Evolutionary conservation across 2,329 filamentous ascomycete genomes (phyloP).

Genomic region (Apiospora marii): DNA sequence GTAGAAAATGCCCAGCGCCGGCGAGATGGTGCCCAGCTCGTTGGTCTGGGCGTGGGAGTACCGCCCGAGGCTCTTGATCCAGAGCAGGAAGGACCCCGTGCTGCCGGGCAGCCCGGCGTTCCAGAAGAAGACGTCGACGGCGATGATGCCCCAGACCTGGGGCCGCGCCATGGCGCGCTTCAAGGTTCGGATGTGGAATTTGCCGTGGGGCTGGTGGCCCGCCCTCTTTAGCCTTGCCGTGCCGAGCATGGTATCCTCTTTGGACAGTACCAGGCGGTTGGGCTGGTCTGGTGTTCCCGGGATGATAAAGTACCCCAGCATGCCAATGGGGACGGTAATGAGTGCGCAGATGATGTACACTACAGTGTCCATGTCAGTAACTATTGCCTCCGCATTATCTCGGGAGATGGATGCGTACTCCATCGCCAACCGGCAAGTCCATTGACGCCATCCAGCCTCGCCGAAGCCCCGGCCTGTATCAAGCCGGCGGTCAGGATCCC

Average conservation of each 20-base stretch:
- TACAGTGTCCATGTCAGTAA: neutral
- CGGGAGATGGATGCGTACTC: slow-evolving; percentile 38
- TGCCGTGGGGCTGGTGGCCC: slow-evolving; percentile 36
- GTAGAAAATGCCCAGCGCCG: slow-evolving; percentile 64
- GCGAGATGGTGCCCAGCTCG: slow-evolving; percentile 58
- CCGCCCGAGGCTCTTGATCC: slow-evolving; percentile 61
- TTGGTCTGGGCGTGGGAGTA: slow-evolving; percentile 56
- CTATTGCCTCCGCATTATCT: neutral
- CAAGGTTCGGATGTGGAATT: slow-evolving; percentile 35
- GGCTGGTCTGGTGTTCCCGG: slow-evolving; percentile 50
- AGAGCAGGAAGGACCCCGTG: slow-evolving; percentile 60
- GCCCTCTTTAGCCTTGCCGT: slow-evolving; percentile 52
- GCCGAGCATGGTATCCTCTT: slow-evolving; percentile 54
- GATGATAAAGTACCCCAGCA: slow-evolving; percentile 58
- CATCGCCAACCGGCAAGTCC: slow-evolving; percentile 61
- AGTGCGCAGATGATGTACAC: slow-evolving; percentile 61
- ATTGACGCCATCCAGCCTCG: slow-evolving; percentile 50
- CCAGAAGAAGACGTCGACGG: slow-evolving; percentile 64
- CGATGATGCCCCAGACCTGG: slow-evolving; percentile 59
- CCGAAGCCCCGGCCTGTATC: slow-evolving; percentile 53
- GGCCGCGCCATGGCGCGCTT: slow-evolving; percentile 46
- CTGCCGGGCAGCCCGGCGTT: slow-evolving; percentile 55
- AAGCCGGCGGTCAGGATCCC: slow-evolving; percentile 61
- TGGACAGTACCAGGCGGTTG: slow-evolving; percentile 32
- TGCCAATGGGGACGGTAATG: slow-evolving; percentile 62